These are phyloP conservation scores for Phytophthora pistaciae DNA, from an alignment of 352 stramenopile species.

Conservation along the genomic window DNA sequence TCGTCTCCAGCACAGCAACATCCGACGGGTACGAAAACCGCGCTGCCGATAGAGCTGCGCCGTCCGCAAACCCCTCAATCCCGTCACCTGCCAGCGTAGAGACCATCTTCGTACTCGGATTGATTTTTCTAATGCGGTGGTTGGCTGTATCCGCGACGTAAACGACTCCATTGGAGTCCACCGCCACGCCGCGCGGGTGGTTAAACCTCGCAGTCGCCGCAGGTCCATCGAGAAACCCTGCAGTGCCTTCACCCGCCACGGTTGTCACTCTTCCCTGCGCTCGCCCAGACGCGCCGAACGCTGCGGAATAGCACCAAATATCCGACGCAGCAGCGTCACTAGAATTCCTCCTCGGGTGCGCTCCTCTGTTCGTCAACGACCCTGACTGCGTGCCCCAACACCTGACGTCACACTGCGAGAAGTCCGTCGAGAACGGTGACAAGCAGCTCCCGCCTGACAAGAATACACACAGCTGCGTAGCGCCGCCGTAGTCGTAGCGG, in stretches of 20 bases:
- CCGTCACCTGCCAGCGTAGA: slow-evolving; percentile 70
- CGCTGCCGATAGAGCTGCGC: slow-evolving; percentile 41
- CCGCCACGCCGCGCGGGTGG: slow-evolving; percentile 90
- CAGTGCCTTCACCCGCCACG: slow-evolving; percentile 84
- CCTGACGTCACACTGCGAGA: slow-evolving; percentile 87
- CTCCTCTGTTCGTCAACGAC: slow-evolving; percentile 25
- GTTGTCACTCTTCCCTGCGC: slow-evolving; percentile 93
- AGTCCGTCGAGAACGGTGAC: slow-evolving; percentile 84
- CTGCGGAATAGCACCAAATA: slow-evolving; percentile 65
- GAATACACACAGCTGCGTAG: slow-evolving; percentile 91
- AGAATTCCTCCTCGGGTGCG: slow-evolving; percentile 50
- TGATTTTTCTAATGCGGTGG: slow-evolving; percentile 91
- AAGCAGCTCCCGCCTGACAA: slow-evolving; percentile 87
- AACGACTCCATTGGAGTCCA: slow-evolving; percentile 92
- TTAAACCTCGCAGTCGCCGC: slow-evolving; percentile 83
- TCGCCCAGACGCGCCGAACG: slow-evolving; percentile 46
- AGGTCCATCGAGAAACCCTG: slow-evolving; percentile 85
- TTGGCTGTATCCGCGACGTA: slow-evolving; percentile 97
- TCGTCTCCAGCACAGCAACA: slow-evolving; percentile 68
- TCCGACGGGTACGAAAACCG: slow-evolving; percentile 79
- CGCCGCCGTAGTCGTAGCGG: slow-evolving; percentile 93
- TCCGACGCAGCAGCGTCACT: slow-evolving; percentile 62
- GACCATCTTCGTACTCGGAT: slow-evolving; percentile 51
- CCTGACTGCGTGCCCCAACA: slow-evolving; percentile 91
- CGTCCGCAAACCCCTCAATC: slow-evolving; percentile 55